phyloP scores from a whole-genome alignment of 352 stramenopile species.

The Phytophthora palmivora region DNA sequence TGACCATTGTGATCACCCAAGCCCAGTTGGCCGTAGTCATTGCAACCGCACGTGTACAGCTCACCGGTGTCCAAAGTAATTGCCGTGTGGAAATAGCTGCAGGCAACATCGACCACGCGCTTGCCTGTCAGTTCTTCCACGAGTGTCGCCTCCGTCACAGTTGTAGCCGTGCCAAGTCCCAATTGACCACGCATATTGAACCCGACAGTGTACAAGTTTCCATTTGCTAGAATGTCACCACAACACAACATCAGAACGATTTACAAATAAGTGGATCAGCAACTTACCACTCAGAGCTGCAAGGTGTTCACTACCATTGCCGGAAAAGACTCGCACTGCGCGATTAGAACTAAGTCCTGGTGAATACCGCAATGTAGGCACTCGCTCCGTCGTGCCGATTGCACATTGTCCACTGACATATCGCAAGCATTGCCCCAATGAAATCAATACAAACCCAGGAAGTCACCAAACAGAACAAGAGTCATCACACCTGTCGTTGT shows the following conservation, averaged over 20 bases:
- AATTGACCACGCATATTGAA: conserved; percentile 94
- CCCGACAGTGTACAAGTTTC: conserved; percentile 89
- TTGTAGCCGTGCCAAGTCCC: conserved; percentile 77
- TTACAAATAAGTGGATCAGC: background rate
- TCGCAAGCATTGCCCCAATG: background rate
- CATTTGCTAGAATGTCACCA: conserved; percentile 51
- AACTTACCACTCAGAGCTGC: conserved; percentile 75
- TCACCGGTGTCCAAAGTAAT: conserved; percentile 82
- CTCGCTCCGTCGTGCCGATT: conserved; percentile 78
- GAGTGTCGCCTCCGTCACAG: conserved; percentile 58
- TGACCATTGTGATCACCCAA: conserved; percentile 72
- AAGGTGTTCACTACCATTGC: conserved; percentile 94
- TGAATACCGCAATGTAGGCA: conserved; percentile 59
- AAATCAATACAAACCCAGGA: conserved; percentile 4
- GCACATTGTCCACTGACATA: conserved; percentile 89
- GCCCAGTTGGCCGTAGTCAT: conserved; percentile 93
- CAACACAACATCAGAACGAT: background rate
- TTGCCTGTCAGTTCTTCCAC: conserved; percentile 54
- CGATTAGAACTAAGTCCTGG: conserved; percentile 64
- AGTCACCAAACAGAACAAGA: conserved; percentile 1
- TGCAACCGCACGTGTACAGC: conserved; percentile 90
- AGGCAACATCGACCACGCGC: conserved; percentile 82
- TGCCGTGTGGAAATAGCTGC: conserved; percentile 94
- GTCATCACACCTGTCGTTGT: conserved; percentile 88
- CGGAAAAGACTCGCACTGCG: conserved; percentile 81